These are phyloP conservation scores for Cicer bijugum DNA, from an alignment of 306 rosid species.

Conservation along the genomic window DNA sequence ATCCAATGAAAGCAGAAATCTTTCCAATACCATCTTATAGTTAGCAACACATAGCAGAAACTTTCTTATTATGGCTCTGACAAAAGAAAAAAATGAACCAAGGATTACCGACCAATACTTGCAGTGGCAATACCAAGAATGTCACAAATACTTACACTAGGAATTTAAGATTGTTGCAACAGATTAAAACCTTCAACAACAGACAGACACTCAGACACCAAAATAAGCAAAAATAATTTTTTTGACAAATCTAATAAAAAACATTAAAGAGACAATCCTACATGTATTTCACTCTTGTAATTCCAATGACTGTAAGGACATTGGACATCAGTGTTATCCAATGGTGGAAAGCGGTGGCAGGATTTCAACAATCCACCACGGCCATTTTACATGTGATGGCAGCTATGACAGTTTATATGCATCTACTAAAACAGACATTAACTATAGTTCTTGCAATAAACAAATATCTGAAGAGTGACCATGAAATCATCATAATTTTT, in stretches of 20 bases:
- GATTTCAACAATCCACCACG: too few species aligned
- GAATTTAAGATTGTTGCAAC: slow-evolving; percentile 31
- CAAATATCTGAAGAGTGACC: slow-evolving; percentile 29
- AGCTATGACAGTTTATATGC: too few species aligned
- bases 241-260: slow-evolving; percentile 20
- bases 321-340: too few species aligned
- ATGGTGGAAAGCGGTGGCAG: too few species aligned
- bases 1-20: slow-evolving; percentile 63
- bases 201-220: not conserved
- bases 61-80: slow-evolving; percentile 58
- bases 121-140: slow-evolving; percentile 15
- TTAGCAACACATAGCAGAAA: slow-evolving; percentile 57
- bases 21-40: slow-evolving; percentile 68
- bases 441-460: not conserved
- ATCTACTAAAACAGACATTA: slow-evolving; percentile 4
- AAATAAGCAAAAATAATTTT: not conserved
- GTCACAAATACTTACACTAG: not conserved
- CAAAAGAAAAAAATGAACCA: slow-evolving; percentile 32
- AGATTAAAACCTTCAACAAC: slow-evolving; percentile 13
- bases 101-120: slow-evolving; percentile 38
- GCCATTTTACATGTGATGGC: too few species aligned
- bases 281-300: slow-evolving; percentile 17
- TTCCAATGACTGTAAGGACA: slow-evolving; percentile 9
- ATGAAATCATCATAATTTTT: slow-evolving; percentile 51
- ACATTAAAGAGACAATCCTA: not conserved